Base-by-base conservation (phyloP, 345 rosid species). In the Boechera divaricarpa region DNA sequence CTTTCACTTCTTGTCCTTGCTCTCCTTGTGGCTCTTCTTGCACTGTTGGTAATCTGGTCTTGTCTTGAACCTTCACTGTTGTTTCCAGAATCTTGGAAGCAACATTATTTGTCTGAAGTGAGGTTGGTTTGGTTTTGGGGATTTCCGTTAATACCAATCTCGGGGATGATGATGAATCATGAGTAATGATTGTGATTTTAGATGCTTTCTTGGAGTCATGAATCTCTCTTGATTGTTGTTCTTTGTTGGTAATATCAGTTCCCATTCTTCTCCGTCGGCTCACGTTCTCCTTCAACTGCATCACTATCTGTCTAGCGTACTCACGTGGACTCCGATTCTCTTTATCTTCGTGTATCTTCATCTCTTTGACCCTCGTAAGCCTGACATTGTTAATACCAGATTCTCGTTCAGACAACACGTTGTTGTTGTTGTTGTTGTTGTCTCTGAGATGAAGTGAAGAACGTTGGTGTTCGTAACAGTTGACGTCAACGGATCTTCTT, bases 381-480 rank as follows among this genome's bases (percentile, higher is more conserved):
- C 76, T 81, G 41, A 79, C 16, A 26, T 62, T 62, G 36, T 47
- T 71, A 57, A 16, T 15, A 41, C 75, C 57, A 48, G 83, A 69
- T n/a, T 84, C 84, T 15, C 72, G 63, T 1, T 70, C 59, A 12
- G 77, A 67, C 51, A 60, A 63, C 59, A 69, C 51, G 76, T 33
- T 58, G 47, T 15, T 56, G 60, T 63, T 62, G 47, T 15, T 56
- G 60, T 63, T 62, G 55, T 35, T 68, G 45, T 85, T 88, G 77
- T 94, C 98, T 73, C 83, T 87, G 73, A 86, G 83, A 60, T 89
- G 96, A 71, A 94, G 88, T 0, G 98, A 90, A 32, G 88, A 85
- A 4, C 97, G 94, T 71, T 82, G 95, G 58, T 83, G 82, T 72
- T 78, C 64, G 31, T 78, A 78, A 67, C 65, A 78, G 70, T 86